Conservation (phyloP, 2,329 filamentous ascomycete genomes). For the Paraphoma chrysanthemicola region DNA sequence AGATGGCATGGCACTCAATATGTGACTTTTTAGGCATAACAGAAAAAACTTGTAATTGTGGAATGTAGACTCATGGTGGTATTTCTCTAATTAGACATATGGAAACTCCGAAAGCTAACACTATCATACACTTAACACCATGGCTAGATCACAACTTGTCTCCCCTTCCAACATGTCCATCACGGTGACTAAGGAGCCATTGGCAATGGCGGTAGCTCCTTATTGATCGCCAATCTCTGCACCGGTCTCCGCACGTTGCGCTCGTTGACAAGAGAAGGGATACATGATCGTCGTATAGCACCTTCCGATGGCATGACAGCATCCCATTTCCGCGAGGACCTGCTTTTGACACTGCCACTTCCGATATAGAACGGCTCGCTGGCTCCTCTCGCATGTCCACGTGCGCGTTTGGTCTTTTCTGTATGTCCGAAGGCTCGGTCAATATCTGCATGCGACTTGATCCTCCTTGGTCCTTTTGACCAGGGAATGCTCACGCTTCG, state of each 20-base stretch:
- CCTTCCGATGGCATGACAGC: conserved; percentile 2
- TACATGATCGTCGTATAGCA: conserved; percentile 9
- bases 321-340: not conserved
- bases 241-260: not conserved
- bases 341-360: not conserved
- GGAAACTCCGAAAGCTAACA: not conserved
- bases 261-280: conserved; percentile 3
- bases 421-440: not conserved
- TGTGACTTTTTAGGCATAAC: too few species aligned
- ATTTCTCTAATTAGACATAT: too few species aligned
- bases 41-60: too few species aligned
- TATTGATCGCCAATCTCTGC: conserved; percentile 8
- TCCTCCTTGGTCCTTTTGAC: not conserved
- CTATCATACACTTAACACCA: not conserved
- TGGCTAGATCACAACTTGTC: too few species aligned
- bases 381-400: not conserved
- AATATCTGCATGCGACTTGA: not conserved
- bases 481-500: not conserved
- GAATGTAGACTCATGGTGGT: too few species aligned
- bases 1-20: too few species aligned
- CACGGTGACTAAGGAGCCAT: not conserved
- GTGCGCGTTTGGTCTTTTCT: not conserved
- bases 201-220: conserved; percentile 14
- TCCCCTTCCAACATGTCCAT: not conserved
- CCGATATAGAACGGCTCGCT: not conserved